Evolutionary conservation across 2,329 filamentous ascomycete species (phyloP), one percentile per base, ranked within the genome.

Genomic region (Aspergillus sp.): DNA sequence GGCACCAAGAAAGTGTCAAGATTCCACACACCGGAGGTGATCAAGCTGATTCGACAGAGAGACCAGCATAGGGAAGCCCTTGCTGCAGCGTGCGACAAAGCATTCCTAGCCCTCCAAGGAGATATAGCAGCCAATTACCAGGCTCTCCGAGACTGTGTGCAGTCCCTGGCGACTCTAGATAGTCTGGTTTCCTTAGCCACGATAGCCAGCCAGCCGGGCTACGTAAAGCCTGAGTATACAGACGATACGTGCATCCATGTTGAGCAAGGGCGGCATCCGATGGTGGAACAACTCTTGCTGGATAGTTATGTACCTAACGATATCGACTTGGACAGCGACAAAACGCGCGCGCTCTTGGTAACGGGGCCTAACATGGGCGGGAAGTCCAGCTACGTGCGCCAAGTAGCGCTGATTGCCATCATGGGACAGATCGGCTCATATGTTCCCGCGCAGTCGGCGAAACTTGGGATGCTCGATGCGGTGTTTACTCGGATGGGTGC

Each of bases 341-440:
- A 80, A 0, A 84, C 86, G 0, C 83, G 90, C 6, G 91, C 91
- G 2, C 85, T 97, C 65, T 87, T 98, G 56, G 88, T 99, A 67
- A 99, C 95, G 0, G 95, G 95, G 0, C 95, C 95, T 31, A 99
- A 99, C 78, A 99, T 99, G 95, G 95, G 95, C 68, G 95, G 95
- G 56, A 99, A 99, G 72, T 96, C 91, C n/a, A 95, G 90, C 57
- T 99, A 96, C 73, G 93, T 99, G 21, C 91, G 95, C 53, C 90
- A 93, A 64, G 87, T 96, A 45, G 93, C 95, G 9, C 85, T 99
- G 6, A 91, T 98, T 62, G 85, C 90, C 48, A 93, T 99, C 68
- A 93, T 99, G 79, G 92, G 91, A 7, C 95, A 99, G 71, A 89
- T 97, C 62, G 95, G 95, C 51, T 96, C 90, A 39, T 99, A 93